Percentiles rank a stretch among this genome's conserved stretches.
Conservation (phyloP, 106 monocot species). For the Chionographis japonica region DNA sequence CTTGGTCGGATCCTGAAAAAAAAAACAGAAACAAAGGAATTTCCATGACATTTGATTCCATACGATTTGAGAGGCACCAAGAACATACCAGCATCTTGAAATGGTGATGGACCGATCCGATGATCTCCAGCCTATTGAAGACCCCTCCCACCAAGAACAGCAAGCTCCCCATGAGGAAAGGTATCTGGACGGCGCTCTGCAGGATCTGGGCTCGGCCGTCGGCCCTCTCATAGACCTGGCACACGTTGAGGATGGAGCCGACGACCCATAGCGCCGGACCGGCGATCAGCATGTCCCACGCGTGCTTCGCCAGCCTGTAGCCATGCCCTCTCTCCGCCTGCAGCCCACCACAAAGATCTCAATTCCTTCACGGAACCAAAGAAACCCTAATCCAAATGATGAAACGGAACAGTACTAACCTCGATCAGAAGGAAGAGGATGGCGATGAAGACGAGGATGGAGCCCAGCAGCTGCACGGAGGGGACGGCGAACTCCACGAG, state of each 20-base stretch:
- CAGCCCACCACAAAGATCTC: background rate
- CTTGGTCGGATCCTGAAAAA: too few relatives aligned
- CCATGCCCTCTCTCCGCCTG: conserved; percentile 52
- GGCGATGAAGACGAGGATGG: conserved; percentile 29
- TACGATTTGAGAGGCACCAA: background rate
- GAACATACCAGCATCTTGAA: conserved; percentile 35
- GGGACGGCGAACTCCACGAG: conserved; percentile 77
- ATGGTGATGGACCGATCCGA: background rate
- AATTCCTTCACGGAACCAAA: too few relatives aligned
- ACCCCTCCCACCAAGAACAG: conserved; percentile 69
- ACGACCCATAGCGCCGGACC: conserved; percentile 67
- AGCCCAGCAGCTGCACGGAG: conserved; percentile 38
- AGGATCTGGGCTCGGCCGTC: conserved; percentile 70
- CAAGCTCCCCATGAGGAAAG: conserved; percentile 65
- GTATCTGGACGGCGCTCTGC: conserved; percentile 82
- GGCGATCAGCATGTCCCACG: conserved; percentile 51
- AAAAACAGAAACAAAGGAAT: too few relatives aligned
- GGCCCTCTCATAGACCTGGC: conserved; percentile 79
- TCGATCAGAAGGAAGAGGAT: conserved; percentile 56
- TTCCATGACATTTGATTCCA: too few relatives aligned
- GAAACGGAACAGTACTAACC: conserved; percentile 17
- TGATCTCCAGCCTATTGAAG: conserved; percentile 33
- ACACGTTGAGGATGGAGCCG: conserved; percentile 65
- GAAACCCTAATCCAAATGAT: background rate
- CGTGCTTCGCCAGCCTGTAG: conserved; percentile 44